phyloP scores from a whole-genome alignment of 2,329 filamentous ascomycete species.

The Arachnomyces sp. region DNA sequence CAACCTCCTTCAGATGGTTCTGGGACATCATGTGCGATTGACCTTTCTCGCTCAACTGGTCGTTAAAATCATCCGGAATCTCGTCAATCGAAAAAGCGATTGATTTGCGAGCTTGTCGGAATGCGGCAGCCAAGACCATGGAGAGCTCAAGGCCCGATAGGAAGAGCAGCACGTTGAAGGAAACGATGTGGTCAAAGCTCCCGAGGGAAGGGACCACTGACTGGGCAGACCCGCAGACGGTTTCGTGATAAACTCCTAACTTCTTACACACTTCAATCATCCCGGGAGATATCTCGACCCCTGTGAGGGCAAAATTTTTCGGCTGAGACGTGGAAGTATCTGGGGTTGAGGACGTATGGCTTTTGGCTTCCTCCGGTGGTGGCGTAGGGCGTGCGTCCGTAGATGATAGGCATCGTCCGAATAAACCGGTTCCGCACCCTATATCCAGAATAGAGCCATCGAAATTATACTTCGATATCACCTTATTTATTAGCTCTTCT shows the following conservation, averaged over 20 bases:
- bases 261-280: constrained; percentile 8
- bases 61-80: constrained; percentile 9
- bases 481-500: neutral
- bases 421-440: constrained; percentile 14
- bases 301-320: neutral
- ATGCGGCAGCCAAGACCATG: constrained; percentile 15
- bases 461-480: constrained; percentile 3
- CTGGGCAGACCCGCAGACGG: constrained; percentile 11
- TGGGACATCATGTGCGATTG: no score
- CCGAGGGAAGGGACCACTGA: constrained; percentile 2
- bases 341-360: no score
- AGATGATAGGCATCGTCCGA: constrained; percentile 11
- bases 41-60: no score
- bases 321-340: no score
- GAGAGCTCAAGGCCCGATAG: constrained; percentile 13
- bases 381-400: constrained; percentile 3
- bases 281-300: constrained; percentile 9
- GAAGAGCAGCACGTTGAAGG: constrained; percentile 11
- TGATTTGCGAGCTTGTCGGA: constrained; percentile 13
- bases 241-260: constrained; percentile 8
- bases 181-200: constrained; percentile 15
- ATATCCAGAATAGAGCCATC: constrained; percentile 14
- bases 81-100: constrained; percentile 13
- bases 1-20: no score
- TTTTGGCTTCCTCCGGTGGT: neutral